Base-by-base conservation (phyloP, 768 basidiomycete genomes). In the Cantharellus anzutake region DNA sequence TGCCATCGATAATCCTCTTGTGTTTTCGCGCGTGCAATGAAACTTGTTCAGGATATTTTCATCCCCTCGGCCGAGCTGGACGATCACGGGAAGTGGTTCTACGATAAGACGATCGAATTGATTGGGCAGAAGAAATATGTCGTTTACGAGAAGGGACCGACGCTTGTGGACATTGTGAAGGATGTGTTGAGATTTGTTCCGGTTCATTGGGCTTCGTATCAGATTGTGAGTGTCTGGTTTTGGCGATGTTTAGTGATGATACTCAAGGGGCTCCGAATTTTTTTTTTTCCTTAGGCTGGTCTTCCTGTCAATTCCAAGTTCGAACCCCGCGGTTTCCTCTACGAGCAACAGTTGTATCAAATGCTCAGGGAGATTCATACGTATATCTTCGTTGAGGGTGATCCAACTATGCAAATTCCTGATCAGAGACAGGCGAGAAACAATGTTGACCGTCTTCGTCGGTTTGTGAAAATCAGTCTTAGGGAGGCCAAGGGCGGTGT, bases 101-200 rank as follows among this genome's bases (percentile, higher is more conserved):
- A 61, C 42, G 57, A 65, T 0, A 67, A 67, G 50, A 66, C 71
- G 39, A 62, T 68, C 39, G 53, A 14, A 37, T 55, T 65, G 4
- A 60, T 65, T 53, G 48, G 60, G 55, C 60, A 66, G 11, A 75
- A 75, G 58, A 68, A 72, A 2, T 70, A 73, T 52, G 60, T 62
- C 39, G 63, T 69, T 59, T 16, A 60, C 62, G 16, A 70, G 63
- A 67, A 14, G 55, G 59, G 16, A 60, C 62, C 14, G 69, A 63
- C 40, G 40, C 73, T 68, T 57, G 67, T 85, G 29, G 82, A 87
- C 65, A 74, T 86, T 42, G 76, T 86, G 4, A 72, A 71, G 48
- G 81, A 86, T 63, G 83, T 86, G 29, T 76, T 83, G 65, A 83
- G 86, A 62, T 66, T 74, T 38, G 61, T 82, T 42, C 78, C 83